A percentile compares a stretch with the other conserved stretches of the same genome.
These are phyloP conservation scores for Jamesozyma rosinii DNA, from an alignment of 805 yeast species.

Conservation along the genomic window DNA sequence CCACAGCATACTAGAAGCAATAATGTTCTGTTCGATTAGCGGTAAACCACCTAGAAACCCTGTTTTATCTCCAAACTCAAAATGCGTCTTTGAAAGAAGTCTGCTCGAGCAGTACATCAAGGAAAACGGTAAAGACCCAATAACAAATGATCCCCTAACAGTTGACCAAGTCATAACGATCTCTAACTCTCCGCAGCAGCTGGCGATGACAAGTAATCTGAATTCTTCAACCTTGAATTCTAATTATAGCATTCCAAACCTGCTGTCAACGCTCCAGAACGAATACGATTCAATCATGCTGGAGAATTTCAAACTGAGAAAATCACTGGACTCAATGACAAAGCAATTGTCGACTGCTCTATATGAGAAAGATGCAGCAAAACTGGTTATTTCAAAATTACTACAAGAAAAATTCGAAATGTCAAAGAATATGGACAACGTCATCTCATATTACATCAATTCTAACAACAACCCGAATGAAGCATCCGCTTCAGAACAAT, in stretches of 20 bases:
- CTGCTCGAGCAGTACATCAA: slow-evolving; percentile 53
- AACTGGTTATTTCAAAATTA: slow-evolving; percentile 69
- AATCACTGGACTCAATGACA: slow-evolving; percentile 55
- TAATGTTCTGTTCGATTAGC: slow-evolving; percentile 41
- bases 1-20: too few species aligned
- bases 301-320: slow-evolving; percentile 68
- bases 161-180: slow-evolving; percentile 49
- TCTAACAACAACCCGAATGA: not conserved
- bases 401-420: slow-evolving; percentile 72
- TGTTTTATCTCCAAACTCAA: slow-evolving; percentile 66
- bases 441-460: not conserved
- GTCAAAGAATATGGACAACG: slow-evolving; percentile 35
- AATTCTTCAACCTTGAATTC: slow-evolving; percentile 40
- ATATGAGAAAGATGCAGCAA: slow-evolving; percentile 85
- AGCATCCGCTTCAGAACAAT: not conserved
- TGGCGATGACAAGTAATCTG: slow-evolving; percentile 20
- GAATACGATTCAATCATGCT: slow-evolving; percentile 86
- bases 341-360: slow-evolving; percentile 69
- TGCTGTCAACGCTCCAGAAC: slow-evolving; percentile 66
- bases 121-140: slow-evolving; percentile 67
- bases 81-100: slow-evolving; percentile 56
- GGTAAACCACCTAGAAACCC: slow-evolving; percentile 65
- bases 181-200: slow-evolving; percentile 26
- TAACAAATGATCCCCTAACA: slow-evolving; percentile 52
- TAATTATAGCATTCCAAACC: slow-evolving; percentile 51